Percentiles rank a stretch among this genome's conserved stretches.
These are phyloP conservation scores for Sparassis latifolia DNA, from an alignment of 1,284 basidiomycete species.

Conservation along the genomic window DNA sequence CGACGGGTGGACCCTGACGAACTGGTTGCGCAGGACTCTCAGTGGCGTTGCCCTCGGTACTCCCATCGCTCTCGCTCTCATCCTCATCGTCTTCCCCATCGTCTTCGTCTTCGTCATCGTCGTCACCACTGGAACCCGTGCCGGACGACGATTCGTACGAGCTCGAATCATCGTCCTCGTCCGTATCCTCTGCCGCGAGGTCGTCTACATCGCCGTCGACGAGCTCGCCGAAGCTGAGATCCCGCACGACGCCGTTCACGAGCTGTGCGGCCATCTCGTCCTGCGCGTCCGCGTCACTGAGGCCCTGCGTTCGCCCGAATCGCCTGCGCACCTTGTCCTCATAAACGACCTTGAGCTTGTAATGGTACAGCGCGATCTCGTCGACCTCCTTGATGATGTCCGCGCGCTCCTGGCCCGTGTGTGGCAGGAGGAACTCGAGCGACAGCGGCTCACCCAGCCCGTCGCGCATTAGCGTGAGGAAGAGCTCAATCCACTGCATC, in stretches of 20 bases:
- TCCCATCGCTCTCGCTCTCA: conserved; percentile 28
- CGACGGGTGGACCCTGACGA: conserved; percentile 7
- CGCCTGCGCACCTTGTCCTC: conserved; percentile 83
- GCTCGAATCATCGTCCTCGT: conserved; percentile 35
- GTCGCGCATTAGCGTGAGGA: conserved; percentile 88
- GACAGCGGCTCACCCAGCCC: conserved; percentile 72
- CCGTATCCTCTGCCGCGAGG: conserved; percentile 72
- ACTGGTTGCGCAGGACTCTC: conserved; percentile 24
- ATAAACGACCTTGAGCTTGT: conserved; percentile 85
- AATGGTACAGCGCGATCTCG: conserved; percentile 83
- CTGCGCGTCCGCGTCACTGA: conserved; percentile 53
- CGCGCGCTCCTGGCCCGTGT: conserved; percentile 66
- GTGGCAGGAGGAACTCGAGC: conserved; percentile 84
- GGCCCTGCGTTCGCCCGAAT: conserved; percentile 56
- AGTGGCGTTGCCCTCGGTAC: conserved; percentile 27
- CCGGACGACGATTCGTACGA: conserved; percentile 19
- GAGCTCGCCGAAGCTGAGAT: conserved; percentile 76
- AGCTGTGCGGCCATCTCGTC: conserved; percentile 76
- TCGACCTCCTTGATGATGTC: conserved; percentile 84
- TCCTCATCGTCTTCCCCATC: conserved; percentile 29
- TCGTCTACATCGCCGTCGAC: conserved; percentile 75
- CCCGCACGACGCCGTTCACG: conserved; percentile 72
- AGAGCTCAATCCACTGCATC: conserved; percentile 97
- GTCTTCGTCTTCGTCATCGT: conserved; percentile 26
- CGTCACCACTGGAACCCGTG: conserved; percentile 27